A percentile compares a stretch with the other conserved stretches of the same genome.
Evolutionary conservation across 2,329 filamentous ascomycete genomes (phyloP).

Genomic region (Diaporthe aspalathi): DNA sequence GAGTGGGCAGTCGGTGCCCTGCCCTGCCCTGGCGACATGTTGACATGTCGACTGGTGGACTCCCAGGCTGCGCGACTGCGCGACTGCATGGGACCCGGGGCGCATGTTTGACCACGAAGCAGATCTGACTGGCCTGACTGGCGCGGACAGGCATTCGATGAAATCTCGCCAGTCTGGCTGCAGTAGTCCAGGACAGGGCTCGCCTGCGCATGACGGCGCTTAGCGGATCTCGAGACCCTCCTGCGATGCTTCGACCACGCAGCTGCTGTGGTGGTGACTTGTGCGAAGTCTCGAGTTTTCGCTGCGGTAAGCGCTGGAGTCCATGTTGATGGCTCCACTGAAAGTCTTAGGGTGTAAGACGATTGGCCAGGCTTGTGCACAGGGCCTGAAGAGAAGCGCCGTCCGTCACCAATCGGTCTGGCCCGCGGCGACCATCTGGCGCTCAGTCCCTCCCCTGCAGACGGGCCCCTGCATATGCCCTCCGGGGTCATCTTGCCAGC

Average conservation of each 20-base stretch:
- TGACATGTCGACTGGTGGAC: slow-evolving; percentile 9
- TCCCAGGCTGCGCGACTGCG: background rate
- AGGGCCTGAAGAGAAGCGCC: slow-evolving; percentile 32
- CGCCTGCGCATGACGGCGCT: slow-evolving; percentile 35
- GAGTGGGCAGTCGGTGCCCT: background rate
- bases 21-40: no score
- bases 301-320: slow-evolving; percentile 25
- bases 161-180: slow-evolving; percentile 37
- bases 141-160: slow-evolving; percentile 35
- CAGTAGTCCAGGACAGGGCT: slow-evolving; percentile 18
- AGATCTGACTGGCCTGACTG: slow-evolving; percentile 37
- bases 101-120: slow-evolving; percentile 33
- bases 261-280: background rate
- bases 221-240: slow-evolving; percentile 17
- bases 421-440: slow-evolving; percentile 22
- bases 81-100: background rate
- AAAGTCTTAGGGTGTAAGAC: slow-evolving; percentile 34
- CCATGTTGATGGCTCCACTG: background rate
- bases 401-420: slow-evolving; percentile 36
- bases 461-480: slow-evolving; percentile 22
- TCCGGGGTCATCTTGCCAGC: slow-evolving; percentile 13
- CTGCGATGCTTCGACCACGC: background rate
- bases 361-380: slow-evolving; percentile 21
- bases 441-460: slow-evolving; percentile 37
- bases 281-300: background rate